Evolutionary conservation across 139 green algal genomes (phyloP).

Genomic region (Chlorella sp.): DNA sequence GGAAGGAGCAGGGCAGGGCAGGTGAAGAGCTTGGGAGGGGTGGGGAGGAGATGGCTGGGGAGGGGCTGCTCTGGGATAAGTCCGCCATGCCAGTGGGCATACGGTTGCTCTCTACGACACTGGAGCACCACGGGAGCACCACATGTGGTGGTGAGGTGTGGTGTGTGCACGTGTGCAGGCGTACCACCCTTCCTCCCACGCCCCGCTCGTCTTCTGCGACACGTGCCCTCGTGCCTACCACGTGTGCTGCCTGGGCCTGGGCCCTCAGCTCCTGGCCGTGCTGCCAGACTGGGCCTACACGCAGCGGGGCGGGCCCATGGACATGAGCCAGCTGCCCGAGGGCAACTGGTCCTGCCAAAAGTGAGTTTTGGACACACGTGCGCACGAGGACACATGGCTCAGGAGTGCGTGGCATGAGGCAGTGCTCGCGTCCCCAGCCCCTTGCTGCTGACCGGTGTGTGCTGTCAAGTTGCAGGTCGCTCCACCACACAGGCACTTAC

Average conservation of each 20-base stretch:
- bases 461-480: no score
- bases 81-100: no score
- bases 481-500: no score
- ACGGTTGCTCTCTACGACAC: neutral
- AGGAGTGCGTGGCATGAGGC: no score
- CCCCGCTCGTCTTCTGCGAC: constrained; percentile 44
- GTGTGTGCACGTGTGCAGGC: constrained; percentile 11
- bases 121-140: neutral
- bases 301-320: neutral
- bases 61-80: no score
- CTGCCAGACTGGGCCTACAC: neutral
- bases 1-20: neutral
- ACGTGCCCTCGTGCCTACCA: constrained; percentile 45
- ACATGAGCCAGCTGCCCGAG: constrained; percentile 6
- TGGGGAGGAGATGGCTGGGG: no score
- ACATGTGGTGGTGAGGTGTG: neutral
- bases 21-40: no score
- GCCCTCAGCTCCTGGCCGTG: neutral
- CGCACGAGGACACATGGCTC: neutral
- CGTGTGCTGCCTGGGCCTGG: constrained; percentile 38
- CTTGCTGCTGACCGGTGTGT: no score
- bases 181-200: constrained; percentile 28
- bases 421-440: no score
- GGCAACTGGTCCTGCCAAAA: neutral
- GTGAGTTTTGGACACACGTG: neutral